A percentile compares a stretch with the other conserved stretches of the same genome.
These are phyloP conservation scores for Plantago elongata DNA, from an alignment of 257 asterid species.

Conservation along the genomic window DNA sequence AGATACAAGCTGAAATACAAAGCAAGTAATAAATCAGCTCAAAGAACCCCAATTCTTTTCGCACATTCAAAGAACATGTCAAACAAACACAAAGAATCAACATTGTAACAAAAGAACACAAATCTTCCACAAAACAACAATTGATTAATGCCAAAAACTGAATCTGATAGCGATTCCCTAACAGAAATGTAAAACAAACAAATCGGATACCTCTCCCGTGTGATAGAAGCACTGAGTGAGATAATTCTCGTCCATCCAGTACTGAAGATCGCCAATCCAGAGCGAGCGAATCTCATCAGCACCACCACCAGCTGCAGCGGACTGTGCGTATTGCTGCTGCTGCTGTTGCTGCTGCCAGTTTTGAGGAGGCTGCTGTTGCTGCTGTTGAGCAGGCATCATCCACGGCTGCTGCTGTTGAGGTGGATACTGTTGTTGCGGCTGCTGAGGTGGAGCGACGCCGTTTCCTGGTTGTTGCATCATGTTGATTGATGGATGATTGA, in stretches of 20 bases:
- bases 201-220: constrained; percentile 62
- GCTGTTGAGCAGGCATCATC: constrained; percentile 45
- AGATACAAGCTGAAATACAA: constrained; percentile 47
- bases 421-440: constrained; percentile 35
- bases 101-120: no score
- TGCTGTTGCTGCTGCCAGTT: constrained; percentile 49
- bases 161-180: no score
- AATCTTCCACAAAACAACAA: no score
- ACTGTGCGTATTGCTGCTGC: constrained; percentile 34
- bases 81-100: no score
- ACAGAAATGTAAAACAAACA: no score
- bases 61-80: no score
- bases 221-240: constrained; percentile 50
- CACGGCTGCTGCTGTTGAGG: constrained; percentile 58
- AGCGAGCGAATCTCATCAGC: constrained; percentile 64
- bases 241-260: constrained; percentile 87
- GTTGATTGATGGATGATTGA: constrained; percentile 9
- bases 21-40: background rate
- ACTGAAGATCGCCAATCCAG: constrained; percentile 91
- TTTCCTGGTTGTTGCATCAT: constrained; percentile 83
- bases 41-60: no score
- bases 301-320: constrained; percentile 24
- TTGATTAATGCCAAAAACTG: no score
- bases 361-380: constrained; percentile 33
- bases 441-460: constrained; percentile 67